Evolutionary conservation across 345 rosid species (phyloP).

Genomic region (Salix arbutifolia): DNA sequence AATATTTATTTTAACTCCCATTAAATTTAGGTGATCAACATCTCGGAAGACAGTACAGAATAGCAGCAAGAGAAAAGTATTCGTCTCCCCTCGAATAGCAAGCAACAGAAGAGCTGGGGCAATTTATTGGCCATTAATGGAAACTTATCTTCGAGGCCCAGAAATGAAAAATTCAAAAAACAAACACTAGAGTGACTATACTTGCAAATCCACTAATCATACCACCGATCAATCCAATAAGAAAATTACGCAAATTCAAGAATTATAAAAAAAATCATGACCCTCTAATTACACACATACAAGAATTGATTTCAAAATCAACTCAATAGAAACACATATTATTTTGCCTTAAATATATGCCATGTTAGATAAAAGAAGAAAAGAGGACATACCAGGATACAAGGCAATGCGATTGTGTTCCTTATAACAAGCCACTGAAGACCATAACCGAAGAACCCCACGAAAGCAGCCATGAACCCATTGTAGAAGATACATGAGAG

Average conservation of each 20-base stretch:
- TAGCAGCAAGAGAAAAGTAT: neutral
- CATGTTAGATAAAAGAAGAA: neutral
- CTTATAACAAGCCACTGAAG: constrained; percentile 74
- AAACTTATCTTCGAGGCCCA: neutral
- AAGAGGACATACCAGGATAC: constrained; percentile 48
- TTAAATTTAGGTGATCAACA: neutral
- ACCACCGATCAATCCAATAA: neutral
- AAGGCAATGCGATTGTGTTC: constrained; percentile 61
- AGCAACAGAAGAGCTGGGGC: neutral
- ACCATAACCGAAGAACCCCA: constrained; percentile 84
- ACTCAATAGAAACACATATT: neutral
- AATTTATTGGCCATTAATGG: neutral
- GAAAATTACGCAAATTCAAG: neutral
- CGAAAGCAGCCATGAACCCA: constrained; percentile 68
- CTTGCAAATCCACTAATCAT: neutral
- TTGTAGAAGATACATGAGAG: constrained; percentile 65
- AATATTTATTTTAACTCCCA: too few relatives aligned
- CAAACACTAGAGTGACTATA: neutral
- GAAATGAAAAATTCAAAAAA: neutral
- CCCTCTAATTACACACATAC: neutral
- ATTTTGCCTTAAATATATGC: neutral
- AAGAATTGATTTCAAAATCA: neutral
- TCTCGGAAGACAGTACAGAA: neutral
- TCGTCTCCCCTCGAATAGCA: neutral
- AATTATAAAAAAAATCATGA: neutral